phyloP scores from a whole-genome alignment of 139 green algal species.

The Axilococcus clingmanii region DNA sequence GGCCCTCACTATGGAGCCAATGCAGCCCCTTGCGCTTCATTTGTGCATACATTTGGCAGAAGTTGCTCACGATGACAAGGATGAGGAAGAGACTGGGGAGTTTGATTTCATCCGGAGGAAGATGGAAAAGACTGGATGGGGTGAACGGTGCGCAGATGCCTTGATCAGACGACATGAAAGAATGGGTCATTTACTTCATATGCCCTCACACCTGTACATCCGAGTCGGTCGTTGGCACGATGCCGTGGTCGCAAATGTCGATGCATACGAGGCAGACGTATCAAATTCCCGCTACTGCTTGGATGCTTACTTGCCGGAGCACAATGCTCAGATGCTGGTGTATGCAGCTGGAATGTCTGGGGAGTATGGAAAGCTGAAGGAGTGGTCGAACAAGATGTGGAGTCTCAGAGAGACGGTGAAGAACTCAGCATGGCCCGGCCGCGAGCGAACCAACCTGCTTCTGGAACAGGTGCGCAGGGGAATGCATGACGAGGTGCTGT shows the following conservation, averaged over 20 bases:
- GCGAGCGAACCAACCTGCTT: slow-evolving; percentile 6
- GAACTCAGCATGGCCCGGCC: slow-evolving; percentile 2
- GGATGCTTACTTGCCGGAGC: slow-evolving; percentile 28
- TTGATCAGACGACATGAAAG: slow-evolving; percentile 6
- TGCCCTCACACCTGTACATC: slow-evolving; percentile 40
- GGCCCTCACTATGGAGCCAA: slow-evolving; percentile 13
- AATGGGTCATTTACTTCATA: slow-evolving; percentile 41
- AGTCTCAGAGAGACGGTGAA: slow-evolving; percentile 1
- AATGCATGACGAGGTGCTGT: slow-evolving; percentile 23
- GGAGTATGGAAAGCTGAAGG: slow-evolving; percentile 7
- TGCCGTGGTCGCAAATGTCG: slow-evolving; percentile 31
- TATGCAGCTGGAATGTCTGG: slow-evolving; percentile 35
- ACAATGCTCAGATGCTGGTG: slow-evolving; percentile 36
- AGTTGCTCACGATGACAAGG: slow-evolving; percentile 11
- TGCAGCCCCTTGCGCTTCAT: slow-evolving; percentile 34
- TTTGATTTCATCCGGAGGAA: background rate
- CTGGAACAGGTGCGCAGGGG: slow-evolving; percentile 9
- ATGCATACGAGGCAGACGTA: slow-evolving; percentile 23
- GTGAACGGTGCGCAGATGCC: slow-evolving; percentile 19
- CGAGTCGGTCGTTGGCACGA: slow-evolving; percentile 24
- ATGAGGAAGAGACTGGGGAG: too few species aligned
- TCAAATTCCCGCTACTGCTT: slow-evolving; percentile 11
- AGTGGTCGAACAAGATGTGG: background rate
- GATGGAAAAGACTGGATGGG: slow-evolving; percentile 1
- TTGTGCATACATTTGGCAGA: slow-evolving; percentile 48